A percentile compares a stretch with the other conserved stretches of the same genome.
Conservation (phyloP, 306 rosid species). For the Cicer cuneatum region DNA sequence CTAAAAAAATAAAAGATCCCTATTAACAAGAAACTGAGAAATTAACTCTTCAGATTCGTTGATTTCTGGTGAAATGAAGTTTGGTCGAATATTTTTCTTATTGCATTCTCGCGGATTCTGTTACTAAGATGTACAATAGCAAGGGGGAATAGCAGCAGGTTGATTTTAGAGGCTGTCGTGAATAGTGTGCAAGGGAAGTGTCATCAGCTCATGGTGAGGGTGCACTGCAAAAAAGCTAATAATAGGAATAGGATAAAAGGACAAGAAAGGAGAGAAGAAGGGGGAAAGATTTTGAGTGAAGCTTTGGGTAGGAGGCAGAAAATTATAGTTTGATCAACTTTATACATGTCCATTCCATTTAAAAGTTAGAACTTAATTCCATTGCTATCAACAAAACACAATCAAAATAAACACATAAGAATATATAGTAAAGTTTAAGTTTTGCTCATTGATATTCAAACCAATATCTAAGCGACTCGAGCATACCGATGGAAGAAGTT, state of each 20-base stretch:
- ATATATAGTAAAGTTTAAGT: neutral
- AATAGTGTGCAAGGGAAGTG: slow-evolving; percentile 16
- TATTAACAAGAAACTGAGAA: slow-evolving; percentile 8
- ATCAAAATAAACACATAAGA: neutral
- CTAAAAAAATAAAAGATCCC: neutral
- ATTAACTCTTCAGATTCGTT: neutral
- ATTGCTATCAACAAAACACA: neutral
- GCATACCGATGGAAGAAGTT: slow-evolving; percentile 70
- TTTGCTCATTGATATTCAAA: neutral
- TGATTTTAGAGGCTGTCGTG: neutral
- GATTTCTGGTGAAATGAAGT: slow-evolving; percentile 3
- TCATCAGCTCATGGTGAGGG: slow-evolving; percentile 1
- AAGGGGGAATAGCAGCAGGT: neutral
- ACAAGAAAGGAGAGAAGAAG: slow-evolving; percentile 13
- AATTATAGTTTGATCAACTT: neutral
- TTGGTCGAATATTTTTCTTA: neutral
- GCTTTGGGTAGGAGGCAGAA: neutral
- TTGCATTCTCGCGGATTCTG: slow-evolving; percentile 9
- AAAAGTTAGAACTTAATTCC: neutral
- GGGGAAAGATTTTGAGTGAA: neutral
- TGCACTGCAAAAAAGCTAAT: slow-evolving; percentile 5
- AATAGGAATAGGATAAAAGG: slow-evolving; percentile 14
- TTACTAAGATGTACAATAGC: neutral
- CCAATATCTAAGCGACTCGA: slow-evolving; percentile 22
- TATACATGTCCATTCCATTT: neutral